phyloP scores from a whole-genome alignment of 306 rosid genomes.

The Myrica gale region DNA sequence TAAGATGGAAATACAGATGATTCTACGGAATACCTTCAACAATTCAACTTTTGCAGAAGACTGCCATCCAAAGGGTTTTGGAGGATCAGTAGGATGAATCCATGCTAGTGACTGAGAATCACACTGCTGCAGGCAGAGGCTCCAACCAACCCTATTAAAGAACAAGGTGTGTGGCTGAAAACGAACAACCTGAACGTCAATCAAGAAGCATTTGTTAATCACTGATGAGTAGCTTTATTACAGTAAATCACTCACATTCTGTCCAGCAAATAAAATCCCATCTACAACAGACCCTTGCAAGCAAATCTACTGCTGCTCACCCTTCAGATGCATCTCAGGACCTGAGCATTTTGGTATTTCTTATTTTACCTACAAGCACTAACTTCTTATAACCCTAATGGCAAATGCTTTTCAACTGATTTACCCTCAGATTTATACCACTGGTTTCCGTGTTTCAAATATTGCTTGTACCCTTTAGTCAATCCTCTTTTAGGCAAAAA shows the following conservation, averaged over 20 bases:
- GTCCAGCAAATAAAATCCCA: not conserved
- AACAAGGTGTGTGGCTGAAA: constrained; percentile 86
- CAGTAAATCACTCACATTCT: not conserved
- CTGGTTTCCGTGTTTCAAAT: not conserved
- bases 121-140: constrained; percentile 88
- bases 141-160: constrained; percentile 75
- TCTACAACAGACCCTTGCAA: not conserved
- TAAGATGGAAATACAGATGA: not conserved
- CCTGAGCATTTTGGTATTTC: not conserved
- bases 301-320: not conserved
- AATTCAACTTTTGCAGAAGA: constrained; percentile 77
- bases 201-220: constrained; percentile 27
- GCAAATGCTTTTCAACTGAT: not conserved
- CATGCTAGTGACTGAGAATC: constrained; percentile 70
- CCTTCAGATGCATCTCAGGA: not conserved
- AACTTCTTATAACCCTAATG: not conserved
- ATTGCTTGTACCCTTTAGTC: not conserved
- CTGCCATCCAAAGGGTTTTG: constrained; percentile 79
- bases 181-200: constrained; percentile 69
- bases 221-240: not conserved
- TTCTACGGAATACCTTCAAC: constrained; percentile 55
- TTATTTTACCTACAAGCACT: not conserved
- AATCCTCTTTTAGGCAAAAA: not conserved
- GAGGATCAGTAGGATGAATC: constrained; percentile 90
- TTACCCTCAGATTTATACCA: not conserved